Conservation (phyloP, 352 stramenopile genomes). For the Phytophthora rubi region DNA sequence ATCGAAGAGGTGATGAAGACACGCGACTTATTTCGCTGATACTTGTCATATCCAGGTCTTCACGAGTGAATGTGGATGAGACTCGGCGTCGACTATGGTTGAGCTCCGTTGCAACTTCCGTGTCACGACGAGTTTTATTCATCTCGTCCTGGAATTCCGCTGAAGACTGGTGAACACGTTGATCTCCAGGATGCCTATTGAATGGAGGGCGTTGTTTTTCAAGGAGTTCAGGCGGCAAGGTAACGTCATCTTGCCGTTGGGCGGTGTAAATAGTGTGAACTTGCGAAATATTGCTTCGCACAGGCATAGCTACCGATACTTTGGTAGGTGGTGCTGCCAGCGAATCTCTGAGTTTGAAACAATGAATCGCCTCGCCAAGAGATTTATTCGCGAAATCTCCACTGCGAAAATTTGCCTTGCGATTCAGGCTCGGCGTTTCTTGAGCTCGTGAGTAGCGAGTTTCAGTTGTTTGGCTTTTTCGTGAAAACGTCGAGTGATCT, state of each 20-base stretch:
- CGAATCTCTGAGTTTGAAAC: constrained; percentile 55
- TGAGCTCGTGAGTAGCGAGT: neutral
- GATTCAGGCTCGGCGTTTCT: constrained; percentile 4
- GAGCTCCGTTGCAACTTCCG: constrained; percentile 23
- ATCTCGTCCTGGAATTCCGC: constrained; percentile 9
- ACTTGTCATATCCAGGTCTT: constrained; percentile 37
- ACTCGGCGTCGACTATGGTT: constrained; percentile 28
- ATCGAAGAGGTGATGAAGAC: constrained; percentile 18
- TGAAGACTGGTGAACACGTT: constrained; percentile 9
- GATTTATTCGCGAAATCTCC: constrained; percentile 77
- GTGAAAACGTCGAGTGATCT: neutral
- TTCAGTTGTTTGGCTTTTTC: constrained; percentile 4
- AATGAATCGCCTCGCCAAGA: constrained; percentile 61
- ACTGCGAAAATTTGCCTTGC: constrained; percentile 40
- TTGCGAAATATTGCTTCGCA: constrained; percentile 22
- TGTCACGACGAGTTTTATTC: constrained; percentile 9
- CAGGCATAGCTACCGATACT: neutral
- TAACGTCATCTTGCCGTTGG: constrained; percentile 15
- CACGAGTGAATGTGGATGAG: constrained; percentile 30
- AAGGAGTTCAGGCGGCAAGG: constrained; percentile 16
- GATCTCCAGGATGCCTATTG: neutral
- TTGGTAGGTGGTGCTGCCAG: neutral
- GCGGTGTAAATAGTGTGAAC: constrained; percentile 24
- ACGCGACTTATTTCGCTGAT: constrained; percentile 34
- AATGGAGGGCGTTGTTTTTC: constrained; percentile 20